Percentiles rank a stretch among this genome's conserved stretches.
Evolutionary conservation across 371 early-diverging fungal genomes (phyloP).

Genomic region (Blastocladiella emersonii): DNA sequence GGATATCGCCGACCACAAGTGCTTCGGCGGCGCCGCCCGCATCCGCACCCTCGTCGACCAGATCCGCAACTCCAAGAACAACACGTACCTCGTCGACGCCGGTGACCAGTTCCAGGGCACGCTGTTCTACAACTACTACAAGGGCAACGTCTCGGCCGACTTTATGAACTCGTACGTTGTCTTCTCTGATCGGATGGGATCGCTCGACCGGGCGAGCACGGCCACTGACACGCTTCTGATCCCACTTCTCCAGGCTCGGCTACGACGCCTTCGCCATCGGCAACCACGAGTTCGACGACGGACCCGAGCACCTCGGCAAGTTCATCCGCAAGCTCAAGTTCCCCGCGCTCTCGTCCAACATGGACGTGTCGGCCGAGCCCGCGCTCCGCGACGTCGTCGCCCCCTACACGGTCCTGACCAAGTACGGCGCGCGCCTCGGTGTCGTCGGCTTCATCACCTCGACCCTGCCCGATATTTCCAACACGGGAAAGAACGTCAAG

Average conservation of each 20-base stretch:
- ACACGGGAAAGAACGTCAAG: conserved; percentile 22
- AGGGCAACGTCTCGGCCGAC: conserved; percentile 30
- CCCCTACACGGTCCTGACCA: conserved; percentile 47
- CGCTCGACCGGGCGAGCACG: too few relatives aligned
- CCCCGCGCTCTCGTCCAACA: conserved; percentile 51
- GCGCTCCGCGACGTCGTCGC: conserved; percentile 31
- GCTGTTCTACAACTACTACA: conserved; percentile 9
- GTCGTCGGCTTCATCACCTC: conserved; percentile 3
- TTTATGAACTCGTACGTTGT: conserved; percentile 41
- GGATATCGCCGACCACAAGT: conserved; percentile 24
- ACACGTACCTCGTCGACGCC: conserved; percentile 42
- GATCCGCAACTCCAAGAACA: conserved; percentile 24
- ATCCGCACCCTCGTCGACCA: conserved; percentile 35
- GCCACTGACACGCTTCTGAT: too few relatives aligned
- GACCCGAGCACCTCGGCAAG: conserved; percentile 30
- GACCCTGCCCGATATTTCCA: conserved; percentile 46
- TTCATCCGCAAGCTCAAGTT: conserved; percentile 37
- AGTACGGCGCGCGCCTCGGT: conserved; percentile 36
- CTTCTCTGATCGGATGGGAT: too few relatives aligned
- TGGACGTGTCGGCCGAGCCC: conserved; percentile 27
- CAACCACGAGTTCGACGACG: conserved; percentile 40
- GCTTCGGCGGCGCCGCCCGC: conserved; percentile 46
- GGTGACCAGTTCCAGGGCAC: conserved; percentile 43
- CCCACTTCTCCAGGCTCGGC: too few relatives aligned
- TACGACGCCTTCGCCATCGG: too few relatives aligned